Evolutionary conservation across 306 rosid species (phyloP), one percentile per base, ranked within the genome.

Genomic region (Lupinus albus): DNA sequence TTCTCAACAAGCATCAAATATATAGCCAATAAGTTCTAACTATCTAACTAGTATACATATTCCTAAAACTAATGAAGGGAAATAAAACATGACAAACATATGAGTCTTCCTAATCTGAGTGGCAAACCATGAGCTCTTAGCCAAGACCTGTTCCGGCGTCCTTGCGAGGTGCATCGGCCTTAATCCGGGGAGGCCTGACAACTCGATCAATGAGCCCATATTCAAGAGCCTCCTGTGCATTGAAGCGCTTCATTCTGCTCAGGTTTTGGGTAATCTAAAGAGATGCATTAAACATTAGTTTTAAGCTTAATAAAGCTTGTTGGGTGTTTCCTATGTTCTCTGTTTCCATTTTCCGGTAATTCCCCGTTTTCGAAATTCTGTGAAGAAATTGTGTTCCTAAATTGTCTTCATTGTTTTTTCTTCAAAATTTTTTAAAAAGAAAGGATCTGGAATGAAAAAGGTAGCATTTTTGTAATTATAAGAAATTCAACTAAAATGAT

Each of bases 191-290:
- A 0, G 97, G 97, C 82, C 94, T 86, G 16, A 81, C 81, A 13
- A 93, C 62, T 9, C 87, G 91, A 80, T 93, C 99, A 39, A 93
- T 79, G 65, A 93, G 84, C 51, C 99, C 99, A 53, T 93, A 93
- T n/a, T 93, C 99, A 41, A 89, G 81, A 79, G 99, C 97, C 76
- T 85, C 89, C 72, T 82, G 86, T 38, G 99, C 78, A 76, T 64
- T 76, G 51, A 89, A 89, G 6, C 85, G 89, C 81, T 86, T 89
- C 85, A 80, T 68, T 74, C 86, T 68, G 54, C 91, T 67, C 56
- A 89, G 75, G 83, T 93, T 97, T 75, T 78, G 56, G 76, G 64
- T 48, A 60, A 89, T 86, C 96, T 88, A 87, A 75, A 82, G 50
- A 67, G 11, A 73, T 15, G 79, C 58, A 66, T 71, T 52, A 58